Evolutionary conservation across 2,329 filamentous ascomycete species (phyloP).

Genomic region (Penicillium sclerotiorum): DNA sequence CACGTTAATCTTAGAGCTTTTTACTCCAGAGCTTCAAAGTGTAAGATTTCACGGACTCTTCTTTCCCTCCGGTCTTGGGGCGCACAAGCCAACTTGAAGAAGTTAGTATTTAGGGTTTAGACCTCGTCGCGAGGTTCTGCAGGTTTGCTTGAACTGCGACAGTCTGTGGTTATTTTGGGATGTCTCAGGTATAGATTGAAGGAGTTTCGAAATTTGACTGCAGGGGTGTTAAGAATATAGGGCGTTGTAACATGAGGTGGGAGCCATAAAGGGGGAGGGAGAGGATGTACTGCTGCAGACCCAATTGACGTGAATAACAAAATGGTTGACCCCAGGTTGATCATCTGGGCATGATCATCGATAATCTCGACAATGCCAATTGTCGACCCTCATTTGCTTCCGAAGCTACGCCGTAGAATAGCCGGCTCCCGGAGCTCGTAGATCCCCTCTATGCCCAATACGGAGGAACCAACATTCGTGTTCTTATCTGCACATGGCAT

Average conservation of each 20-base stretch:
- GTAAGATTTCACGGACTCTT: not conserved
- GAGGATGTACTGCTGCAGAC: not conserved
- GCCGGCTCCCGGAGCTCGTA: not conserved
- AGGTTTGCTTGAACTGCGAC: not conserved
- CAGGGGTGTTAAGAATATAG: not conserved
- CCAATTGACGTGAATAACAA: not conserved
- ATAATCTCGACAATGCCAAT: no score
- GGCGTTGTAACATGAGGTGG: not conserved
- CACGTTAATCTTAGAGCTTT: not conserved
- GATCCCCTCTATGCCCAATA: not conserved
- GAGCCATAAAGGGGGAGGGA: not conserved
- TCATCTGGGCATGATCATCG: no score
- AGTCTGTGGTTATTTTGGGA: not conserved
- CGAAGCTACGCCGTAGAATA: no score
- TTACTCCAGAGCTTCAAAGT: no score
- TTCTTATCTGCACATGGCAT: conserved; percentile 7
- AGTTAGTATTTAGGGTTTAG: not conserved
- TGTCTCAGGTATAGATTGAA: no score
- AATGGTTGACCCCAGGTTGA: not conserved
- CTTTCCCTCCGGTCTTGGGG: not conserved
- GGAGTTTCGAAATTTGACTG: no score
- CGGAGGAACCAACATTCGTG: not conserved
- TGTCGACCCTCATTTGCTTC: no score
- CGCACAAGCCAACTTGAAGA: not conserved
- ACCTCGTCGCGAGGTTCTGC: not conserved